Evolutionary conservation across 1,139 yeast species (phyloP).

Genomic region (Spencermartinsiella ligniputridi): DNA sequence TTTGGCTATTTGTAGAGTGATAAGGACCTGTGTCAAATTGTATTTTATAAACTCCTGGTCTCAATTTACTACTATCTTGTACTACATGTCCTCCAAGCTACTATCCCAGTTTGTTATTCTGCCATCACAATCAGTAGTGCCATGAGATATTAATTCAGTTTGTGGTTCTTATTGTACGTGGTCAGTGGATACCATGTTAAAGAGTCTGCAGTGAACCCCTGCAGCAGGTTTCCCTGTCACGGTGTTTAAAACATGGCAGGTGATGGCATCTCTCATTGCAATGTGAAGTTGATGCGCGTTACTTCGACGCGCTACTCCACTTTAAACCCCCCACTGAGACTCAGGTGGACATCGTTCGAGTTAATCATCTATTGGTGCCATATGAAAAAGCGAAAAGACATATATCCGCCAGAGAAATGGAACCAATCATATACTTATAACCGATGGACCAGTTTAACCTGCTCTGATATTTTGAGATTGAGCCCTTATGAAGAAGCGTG

Average conservation of each 20-base stretch:
- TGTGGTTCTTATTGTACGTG: slow-evolving; percentile 25
- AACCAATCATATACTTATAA: not conserved
- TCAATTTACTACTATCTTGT: slow-evolving; percentile 38
- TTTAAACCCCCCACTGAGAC: too few relatives aligned
- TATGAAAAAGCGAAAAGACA: not conserved
- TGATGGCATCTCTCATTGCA: slow-evolving; percentile 37
- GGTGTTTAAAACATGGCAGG: slow-evolving; percentile 86
- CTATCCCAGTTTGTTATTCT: slow-evolving; percentile 63
- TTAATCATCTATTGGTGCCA: too few relatives aligned
- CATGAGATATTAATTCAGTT: slow-evolving; percentile 42
- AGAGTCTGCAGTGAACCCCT: slow-evolving; percentile 43
- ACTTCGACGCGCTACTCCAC: not conserved
- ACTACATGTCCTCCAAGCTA: slow-evolving; percentile 23
- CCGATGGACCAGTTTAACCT: not conserved
- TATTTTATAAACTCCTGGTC: slow-evolving; percentile 64
- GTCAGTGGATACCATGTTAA: too few relatives aligned
- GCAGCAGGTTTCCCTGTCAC: slow-evolving; percentile 77
- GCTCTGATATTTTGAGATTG: not conserved
- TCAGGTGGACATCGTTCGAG: too few relatives aligned
- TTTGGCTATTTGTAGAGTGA: slow-evolving; percentile 38
- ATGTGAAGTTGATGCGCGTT: not conserved
- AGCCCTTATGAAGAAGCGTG: slow-evolving; percentile 1
- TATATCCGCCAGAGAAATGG: not conserved
- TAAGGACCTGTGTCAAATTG: slow-evolving; percentile 71
- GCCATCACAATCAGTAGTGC: slow-evolving; percentile 73